Percentiles rank a stretch among this genome's conserved stretches.
Conservation (phyloP, 345 rosid genomes). For the Chamaenerion angustifolium region DNA sequence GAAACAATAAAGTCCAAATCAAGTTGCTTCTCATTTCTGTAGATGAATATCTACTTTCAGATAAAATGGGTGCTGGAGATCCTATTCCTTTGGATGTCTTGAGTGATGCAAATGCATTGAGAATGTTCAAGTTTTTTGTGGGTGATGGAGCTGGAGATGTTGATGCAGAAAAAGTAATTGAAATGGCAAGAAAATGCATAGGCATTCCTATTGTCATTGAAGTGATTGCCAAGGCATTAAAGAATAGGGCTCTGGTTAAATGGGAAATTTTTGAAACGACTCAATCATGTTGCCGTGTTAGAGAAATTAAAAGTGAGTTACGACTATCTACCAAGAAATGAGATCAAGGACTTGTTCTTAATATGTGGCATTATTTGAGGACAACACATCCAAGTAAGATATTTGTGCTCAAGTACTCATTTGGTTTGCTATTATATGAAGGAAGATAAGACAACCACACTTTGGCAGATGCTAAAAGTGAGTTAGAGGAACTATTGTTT, state of each 20-base stretch:
- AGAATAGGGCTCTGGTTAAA: fast-evolving
- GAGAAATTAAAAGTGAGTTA: neutral
- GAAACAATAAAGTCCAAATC: neutral
- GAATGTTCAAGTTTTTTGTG: neutral
- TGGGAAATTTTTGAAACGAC: neutral
- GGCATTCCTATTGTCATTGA: neutral
- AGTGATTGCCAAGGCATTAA: neutral
- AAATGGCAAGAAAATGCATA: neutral
- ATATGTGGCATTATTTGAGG: neutral
- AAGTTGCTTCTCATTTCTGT: neutral
- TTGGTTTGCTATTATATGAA: neutral
- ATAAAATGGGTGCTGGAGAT: fast-evolving
- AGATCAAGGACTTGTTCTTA: neutral
- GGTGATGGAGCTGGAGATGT: neutral
- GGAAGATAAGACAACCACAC: fast-evolving
- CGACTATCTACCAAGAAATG: neutral
- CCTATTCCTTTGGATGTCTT: neutral
- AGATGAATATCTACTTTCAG: neutral
- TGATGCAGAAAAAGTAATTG: neutral
- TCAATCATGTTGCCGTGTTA: neutral
- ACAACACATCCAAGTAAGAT: fast-evolving
- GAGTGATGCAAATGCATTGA: neutral
- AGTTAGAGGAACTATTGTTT: fast-evolving
- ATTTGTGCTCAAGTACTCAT: fast-evolving
- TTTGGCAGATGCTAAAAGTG: neutral